Percentiles rank a stretch among this genome's conserved stretches.
Conservation (phyloP, 768 basidiomycete genomes). For the Daedaleopsis nitida region DNA sequence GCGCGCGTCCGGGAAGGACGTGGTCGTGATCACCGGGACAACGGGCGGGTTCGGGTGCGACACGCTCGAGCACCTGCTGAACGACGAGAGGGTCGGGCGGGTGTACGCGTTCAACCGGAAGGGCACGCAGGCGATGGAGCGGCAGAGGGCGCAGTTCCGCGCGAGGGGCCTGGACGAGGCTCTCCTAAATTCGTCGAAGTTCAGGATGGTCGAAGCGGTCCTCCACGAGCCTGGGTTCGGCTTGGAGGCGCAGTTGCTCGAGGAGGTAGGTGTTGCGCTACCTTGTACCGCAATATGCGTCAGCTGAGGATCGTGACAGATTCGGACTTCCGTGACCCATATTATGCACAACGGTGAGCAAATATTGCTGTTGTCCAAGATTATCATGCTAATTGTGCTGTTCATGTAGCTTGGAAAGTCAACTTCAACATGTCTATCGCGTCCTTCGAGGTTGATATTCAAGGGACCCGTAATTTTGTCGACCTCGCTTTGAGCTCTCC, state of each 20-base stretch:
- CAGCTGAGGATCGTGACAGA: neutral
- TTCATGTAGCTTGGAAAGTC: conserved; percentile 37
- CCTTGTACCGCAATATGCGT: neutral
- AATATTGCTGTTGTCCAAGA: neutral
- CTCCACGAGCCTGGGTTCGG: conserved; percentile 25
- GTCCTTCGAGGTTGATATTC: conserved; percentile 40
- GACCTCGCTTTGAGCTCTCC: conserved; percentile 20
- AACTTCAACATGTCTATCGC: conserved; percentile 43
- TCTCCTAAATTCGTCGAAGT: conserved; percentile 1
- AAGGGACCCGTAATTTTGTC: conserved; percentile 22
- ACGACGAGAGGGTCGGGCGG: conserved; percentile 14
- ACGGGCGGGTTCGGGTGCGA: conserved; percentile 36
- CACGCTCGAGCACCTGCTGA: conserved; percentile 29
- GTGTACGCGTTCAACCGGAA: conserved; percentile 32
- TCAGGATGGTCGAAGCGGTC: conserved; percentile 1
- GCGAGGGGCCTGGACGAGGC: neutral
- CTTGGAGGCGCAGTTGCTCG: conserved; percentile 28
- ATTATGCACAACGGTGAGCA: conserved; percentile 25
- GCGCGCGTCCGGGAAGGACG: conserved; percentile 16
- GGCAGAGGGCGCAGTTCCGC: conserved; percentile 13
- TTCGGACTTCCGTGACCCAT: conserved; percentile 14
- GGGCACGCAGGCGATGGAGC: conserved; percentile 15
- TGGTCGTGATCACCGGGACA: conserved; percentile 36
- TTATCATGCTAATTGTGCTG: neutral
- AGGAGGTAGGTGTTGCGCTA: conserved; percentile 19